phyloP scores from a whole-genome alignment of 164 flowering plant genomes.

The Stephania cephalantha region DNA sequence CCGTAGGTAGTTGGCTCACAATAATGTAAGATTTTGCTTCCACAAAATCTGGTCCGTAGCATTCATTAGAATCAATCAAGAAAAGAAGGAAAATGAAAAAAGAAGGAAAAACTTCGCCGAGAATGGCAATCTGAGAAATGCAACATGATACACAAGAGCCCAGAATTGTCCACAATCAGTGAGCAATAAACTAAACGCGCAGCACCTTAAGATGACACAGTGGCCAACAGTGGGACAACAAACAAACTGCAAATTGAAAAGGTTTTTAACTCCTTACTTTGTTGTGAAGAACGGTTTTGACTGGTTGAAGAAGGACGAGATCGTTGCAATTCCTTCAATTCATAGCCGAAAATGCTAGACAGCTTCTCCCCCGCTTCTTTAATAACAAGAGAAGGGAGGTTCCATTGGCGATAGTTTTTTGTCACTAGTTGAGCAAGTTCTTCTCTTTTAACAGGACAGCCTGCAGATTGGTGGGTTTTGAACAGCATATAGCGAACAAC shows the following conservation, averaged over 20 bases:
- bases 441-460: slow-evolving; percentile 90
- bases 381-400: slow-evolving; percentile 66
- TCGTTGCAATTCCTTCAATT: slow-evolving; percentile 78
- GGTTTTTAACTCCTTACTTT: slow-evolving; percentile 29
- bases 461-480: slow-evolving; percentile 67
- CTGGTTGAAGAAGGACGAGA: slow-evolving; percentile 48
- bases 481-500: slow-evolving; percentile 82
- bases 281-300: slow-evolving; percentile 52
- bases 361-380: slow-evolving; percentile 72
- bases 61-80: not conserved
- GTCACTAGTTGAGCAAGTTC: slow-evolving; percentile 79
- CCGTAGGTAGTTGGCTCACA: slow-evolving; percentile 60
- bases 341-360: slow-evolving; percentile 70
- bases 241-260: not conserved
- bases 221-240: not conserved
- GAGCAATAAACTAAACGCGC: not conserved
- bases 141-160: not conserved
- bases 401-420: slow-evolving; percentile 64
- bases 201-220: not conserved
- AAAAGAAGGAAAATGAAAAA: not conserved
- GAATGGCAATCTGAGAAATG: not conserved
- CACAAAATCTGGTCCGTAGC: slow-evolving; percentile 31
- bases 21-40: slow-evolving; percentile 75
- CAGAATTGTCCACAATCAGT: not conserved
- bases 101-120: not conserved